Evolutionary conservation across 2,329 filamentous ascomycete genomes (phyloP).

Genomic region (Colletotrichum eleusines): DNA sequence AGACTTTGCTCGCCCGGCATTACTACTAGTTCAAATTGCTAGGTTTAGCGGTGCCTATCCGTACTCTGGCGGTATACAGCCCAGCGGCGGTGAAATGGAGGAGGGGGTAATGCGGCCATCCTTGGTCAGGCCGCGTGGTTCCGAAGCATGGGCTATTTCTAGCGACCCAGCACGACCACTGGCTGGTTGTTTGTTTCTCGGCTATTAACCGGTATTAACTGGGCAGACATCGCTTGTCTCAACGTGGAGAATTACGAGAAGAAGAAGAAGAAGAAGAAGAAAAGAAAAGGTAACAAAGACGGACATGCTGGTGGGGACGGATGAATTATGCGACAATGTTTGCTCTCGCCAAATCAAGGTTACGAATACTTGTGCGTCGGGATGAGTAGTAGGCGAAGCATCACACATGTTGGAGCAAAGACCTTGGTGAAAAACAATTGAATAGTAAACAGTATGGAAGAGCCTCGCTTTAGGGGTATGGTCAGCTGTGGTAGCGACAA

Average conservation of each 20-base stretch:
- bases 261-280: too few relatives aligned
- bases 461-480: constrained; percentile 4
- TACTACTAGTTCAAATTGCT: neutral
- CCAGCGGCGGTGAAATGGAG: constrained; percentile 1
- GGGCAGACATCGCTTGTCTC: constrained; percentile 21
- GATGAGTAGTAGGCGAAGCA: constrained; percentile 24
- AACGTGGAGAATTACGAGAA: neutral
- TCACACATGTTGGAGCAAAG: neutral
- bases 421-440: constrained; percentile 1
- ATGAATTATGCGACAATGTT: neutral
- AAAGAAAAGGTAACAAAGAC: constrained; percentile 4
- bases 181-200: constrained; percentile 24
- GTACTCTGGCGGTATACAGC: neutral
- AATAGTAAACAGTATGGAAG: constrained; percentile 15
- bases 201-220: constrained; percentile 6
- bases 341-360: neutral
- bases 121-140: neutral
- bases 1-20: constrained; percentile 15
- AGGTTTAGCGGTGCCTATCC: neutral
- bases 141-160: constrained; percentile 2
- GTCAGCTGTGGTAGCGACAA: constrained; percentile 2
- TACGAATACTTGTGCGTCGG: neutral
- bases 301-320: neutral
- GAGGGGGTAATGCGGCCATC: neutral
- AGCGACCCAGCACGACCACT: constrained; percentile 23